phyloP scores from a whole-genome alignment of 1,139 yeast species.

The Yarrowia galli region DNA sequence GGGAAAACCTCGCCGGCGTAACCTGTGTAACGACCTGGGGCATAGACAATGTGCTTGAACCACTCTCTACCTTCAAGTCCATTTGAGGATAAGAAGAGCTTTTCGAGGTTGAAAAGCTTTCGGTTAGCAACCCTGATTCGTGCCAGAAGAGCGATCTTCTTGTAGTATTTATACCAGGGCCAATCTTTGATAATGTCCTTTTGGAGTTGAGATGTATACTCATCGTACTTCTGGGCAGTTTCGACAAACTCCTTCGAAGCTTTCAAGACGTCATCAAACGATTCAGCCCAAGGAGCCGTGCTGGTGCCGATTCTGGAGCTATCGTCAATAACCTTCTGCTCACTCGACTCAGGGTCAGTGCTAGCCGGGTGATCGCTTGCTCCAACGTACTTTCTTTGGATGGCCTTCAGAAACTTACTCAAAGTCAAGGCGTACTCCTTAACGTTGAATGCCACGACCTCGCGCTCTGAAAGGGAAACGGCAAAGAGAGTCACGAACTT shows the following conservation, averaged over 20 bases:
- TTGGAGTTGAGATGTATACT: conserved; percentile 46
- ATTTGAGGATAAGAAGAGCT: conserved; percentile 65
- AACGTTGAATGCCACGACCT: conserved; percentile 55
- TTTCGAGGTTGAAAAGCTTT: conserved; percentile 56
- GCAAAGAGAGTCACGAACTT: conserved; percentile 60
- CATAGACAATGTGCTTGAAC: conserved; percentile 86
- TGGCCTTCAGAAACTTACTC: conserved; percentile 40
- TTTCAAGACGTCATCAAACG: conserved; percentile 45
- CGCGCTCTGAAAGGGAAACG: conserved; percentile 58
- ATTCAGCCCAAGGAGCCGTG: conserved; percentile 40
- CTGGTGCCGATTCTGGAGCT: conserved; percentile 50
- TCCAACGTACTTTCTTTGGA: conserved; percentile 43
- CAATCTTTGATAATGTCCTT: conserved; percentile 46
- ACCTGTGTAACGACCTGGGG: conserved; percentile 86
- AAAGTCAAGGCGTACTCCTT: conserved; percentile 54
- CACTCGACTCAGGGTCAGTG: conserved; percentile 39
- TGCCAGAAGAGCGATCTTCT: conserved; percentile 47
- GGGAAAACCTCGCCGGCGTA: conserved; percentile 86
- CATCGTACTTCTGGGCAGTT: conserved; percentile 48
- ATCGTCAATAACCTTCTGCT: not conserved
- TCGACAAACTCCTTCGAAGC: conserved; percentile 45
- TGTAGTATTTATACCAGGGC: conserved; percentile 49
- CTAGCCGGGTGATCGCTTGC: conserved; percentile 44
- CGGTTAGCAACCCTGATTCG: conserved; percentile 51
- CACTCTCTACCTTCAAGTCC: conserved; percentile 78